phyloP scores from a whole-genome alignment of 2,329 filamentous ascomycete species.

The Diaporthe amygdali region DNA sequence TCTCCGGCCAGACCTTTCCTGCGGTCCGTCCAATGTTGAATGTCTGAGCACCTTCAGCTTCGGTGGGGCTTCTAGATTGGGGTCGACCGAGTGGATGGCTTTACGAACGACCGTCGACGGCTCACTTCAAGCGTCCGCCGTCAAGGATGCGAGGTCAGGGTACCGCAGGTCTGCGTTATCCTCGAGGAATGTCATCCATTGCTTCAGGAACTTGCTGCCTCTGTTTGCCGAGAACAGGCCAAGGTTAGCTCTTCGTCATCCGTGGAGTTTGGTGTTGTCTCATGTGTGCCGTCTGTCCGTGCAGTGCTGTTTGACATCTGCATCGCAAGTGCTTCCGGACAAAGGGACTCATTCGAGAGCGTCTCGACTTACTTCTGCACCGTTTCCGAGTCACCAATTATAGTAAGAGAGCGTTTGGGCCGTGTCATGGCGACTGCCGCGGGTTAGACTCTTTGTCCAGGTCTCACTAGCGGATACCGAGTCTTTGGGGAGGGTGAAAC shows the following conservation, averaged over 20 bases:
- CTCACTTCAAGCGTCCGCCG: slow-evolving; percentile 32
- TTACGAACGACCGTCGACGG: background rate
- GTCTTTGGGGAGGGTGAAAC: slow-evolving; percentile 7
- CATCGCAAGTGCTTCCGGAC: background rate
- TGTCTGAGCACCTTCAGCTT: slow-evolving; percentile 1
- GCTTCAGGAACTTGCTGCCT: slow-evolving; percentile 83
- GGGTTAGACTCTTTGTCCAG: slow-evolving; percentile 34
- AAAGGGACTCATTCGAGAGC: slow-evolving; percentile 18
- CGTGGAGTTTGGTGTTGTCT: background rate
- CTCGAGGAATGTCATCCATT: slow-evolving; percentile 91
- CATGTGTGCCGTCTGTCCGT: slow-evolving; percentile 7
- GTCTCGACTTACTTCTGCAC: slow-evolving; percentile 74
- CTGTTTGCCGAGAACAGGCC: slow-evolving; percentile 49
- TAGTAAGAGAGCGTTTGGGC: slow-evolving; percentile 85
- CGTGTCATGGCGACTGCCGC: slow-evolving; percentile 90
- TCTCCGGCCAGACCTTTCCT: background rate
- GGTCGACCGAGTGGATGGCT: background rate
- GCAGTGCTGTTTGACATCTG: background rate
- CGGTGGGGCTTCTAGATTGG: slow-evolving; percentile 4
- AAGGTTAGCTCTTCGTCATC: slow-evolving; percentile 24
- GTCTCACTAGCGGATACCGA: background rate
- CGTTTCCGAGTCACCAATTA: slow-evolving; percentile 94
- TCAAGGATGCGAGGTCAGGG: slow-evolving; percentile 65
- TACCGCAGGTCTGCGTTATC: slow-evolving; percentile 90
- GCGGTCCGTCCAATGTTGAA: background rate